These are phyloP conservation scores for Rutstroemia sp. DNA, from an alignment of 2,329 filamentous ascomycete genomes.

Conservation along the genomic window DNA sequence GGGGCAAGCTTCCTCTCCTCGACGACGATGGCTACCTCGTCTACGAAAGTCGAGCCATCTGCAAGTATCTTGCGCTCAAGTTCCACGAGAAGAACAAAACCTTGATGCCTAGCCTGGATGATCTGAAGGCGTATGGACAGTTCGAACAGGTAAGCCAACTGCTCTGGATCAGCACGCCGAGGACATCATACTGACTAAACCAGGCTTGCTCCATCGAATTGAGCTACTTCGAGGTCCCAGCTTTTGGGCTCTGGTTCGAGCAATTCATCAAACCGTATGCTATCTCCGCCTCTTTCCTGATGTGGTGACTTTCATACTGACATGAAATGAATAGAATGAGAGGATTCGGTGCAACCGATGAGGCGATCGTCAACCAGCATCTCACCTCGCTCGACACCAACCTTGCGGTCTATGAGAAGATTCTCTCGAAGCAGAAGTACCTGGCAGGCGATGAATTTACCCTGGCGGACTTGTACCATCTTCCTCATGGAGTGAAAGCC, in stretches of 20 bases:
- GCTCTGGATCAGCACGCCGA: too few relatives aligned
- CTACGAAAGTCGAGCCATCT: slow-evolving; percentile 26
- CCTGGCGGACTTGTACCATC: slow-evolving; percentile 17
- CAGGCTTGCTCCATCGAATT: background rate
- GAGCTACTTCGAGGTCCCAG: background rate
- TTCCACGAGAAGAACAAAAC: slow-evolving; percentile 26
- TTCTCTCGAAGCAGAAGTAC: slow-evolving; percentile 19
- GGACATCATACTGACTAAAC: background rate
- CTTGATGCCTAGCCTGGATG: slow-evolving; percentile 19
- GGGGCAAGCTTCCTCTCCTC: slow-evolving; percentile 31
- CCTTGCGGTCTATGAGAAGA: slow-evolving; percentile 15
- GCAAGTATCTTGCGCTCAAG: slow-evolving; percentile 25
- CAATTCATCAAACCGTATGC: background rate
- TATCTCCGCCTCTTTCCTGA: background rate
- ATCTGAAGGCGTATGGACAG: slow-evolving; percentile 21
- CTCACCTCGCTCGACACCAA: background rate
- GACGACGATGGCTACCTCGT: slow-evolving; percentile 30
- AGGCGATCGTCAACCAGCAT: background rate
- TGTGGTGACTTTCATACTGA: background rate
- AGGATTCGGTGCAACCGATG: background rate
- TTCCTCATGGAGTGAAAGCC: slow-evolving; percentile 12
- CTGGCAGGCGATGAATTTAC: slow-evolving; percentile 19
- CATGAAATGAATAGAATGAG: background rate
- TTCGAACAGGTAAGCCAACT: slow-evolving; percentile 10
- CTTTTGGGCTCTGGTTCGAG: background rate